Conservation (phyloP, 2,329 filamentous ascomycete genomes). For the Pseudogymnoascus sp. region DNA sequence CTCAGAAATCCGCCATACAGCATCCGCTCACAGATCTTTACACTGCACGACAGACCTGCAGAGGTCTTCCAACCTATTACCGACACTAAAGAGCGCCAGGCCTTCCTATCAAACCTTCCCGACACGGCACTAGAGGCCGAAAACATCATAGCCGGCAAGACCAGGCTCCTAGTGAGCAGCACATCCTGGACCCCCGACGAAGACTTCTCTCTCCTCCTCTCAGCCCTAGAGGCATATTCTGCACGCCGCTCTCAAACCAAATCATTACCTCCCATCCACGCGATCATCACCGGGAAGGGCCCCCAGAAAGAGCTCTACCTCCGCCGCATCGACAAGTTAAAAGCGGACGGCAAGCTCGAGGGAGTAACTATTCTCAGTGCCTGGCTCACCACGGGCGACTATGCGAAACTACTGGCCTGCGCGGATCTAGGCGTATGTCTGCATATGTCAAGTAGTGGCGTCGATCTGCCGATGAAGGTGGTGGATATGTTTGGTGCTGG, state of each 20-base stretch:
- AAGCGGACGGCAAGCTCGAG: conserved; percentile 52
- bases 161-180: conserved; percentile 74
- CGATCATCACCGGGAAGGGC: conserved; percentile 90
- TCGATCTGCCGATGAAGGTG: conserved; percentile 97
- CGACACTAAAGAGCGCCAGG: conserved; percentile 35
- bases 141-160: conserved; percentile 48
- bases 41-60: conserved; percentile 81
- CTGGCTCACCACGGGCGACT: conserved; percentile 78
- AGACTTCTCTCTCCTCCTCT: conserved; percentile 81
- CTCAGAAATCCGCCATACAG: conserved; percentile 56
- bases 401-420: conserved; percentile 72
- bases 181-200: conserved; percentile 98
- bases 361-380: conserved; percentile 69
- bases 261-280: conserved; percentile 54
- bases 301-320: conserved; percentile 74
- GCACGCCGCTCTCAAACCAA: conserved; percentile 33
- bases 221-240: conserved; percentile 71
- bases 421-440: conserved; percentile 87
- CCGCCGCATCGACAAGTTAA: conserved; percentile 52
- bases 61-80: conserved; percentile 67
- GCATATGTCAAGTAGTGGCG: conserved; percentile 87
- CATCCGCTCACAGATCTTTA: conserved; percentile 55
- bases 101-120: conserved; percentile 57
- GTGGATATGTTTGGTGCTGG: conserved; percentile 98
- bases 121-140: conserved; percentile 54